Evolutionary conservation across 176 grass and related monocot genomes (phyloP), one percentile per base, ranked within the genome.

Genomic region (Oryza rufipogon): DNA sequence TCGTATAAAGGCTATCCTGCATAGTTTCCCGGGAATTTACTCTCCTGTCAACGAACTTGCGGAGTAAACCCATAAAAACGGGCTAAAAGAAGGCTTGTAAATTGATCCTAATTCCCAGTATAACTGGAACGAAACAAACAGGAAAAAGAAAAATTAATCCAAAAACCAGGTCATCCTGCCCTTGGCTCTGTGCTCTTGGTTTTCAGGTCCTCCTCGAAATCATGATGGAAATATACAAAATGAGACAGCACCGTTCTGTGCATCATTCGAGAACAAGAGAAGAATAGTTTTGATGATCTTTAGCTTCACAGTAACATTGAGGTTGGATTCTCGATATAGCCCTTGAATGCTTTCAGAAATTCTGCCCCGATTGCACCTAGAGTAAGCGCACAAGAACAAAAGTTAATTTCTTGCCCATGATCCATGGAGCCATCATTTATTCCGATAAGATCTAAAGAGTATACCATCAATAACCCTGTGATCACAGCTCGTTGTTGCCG

Each of bases 381-480:
- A 84, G 1, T 39, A 44, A 15, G 45, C 78, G 84, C 64, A 28
- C 26, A 9, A 6, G 6, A 34, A 67, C 61, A 46, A 19, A 19
- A 58, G 38, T 76, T 10, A 68, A 36, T 39, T 45, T 56, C 68
- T 13, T 2, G 9, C 26, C 42, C 6, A 64, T 5, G 22, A 3
- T 66, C 16, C 32, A 78, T 11, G 11, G 3, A 65, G 4, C 47
- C 30, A 64, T 5, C 11, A 30, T 23, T 65, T 19, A 17, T 38
- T 22, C 69, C 49, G 34, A 12, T 7, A 36, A 5, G 19, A 78
- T 23, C 2, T 28, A 66, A 66, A 83, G 14, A 60, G 1, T 30
- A 9, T 88, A 98, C 96, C 96, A 84, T 98, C 96, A 78, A 98
- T 98, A 74, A 98, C 96, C 58, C 96, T 88, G 74, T 98, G 96